Percentiles rank a stretch among this genome's conserved stretches.
Evolutionary conservation across 805 yeast genomes (phyloP).

Genomic region (Pichia scutulata): DNA sequence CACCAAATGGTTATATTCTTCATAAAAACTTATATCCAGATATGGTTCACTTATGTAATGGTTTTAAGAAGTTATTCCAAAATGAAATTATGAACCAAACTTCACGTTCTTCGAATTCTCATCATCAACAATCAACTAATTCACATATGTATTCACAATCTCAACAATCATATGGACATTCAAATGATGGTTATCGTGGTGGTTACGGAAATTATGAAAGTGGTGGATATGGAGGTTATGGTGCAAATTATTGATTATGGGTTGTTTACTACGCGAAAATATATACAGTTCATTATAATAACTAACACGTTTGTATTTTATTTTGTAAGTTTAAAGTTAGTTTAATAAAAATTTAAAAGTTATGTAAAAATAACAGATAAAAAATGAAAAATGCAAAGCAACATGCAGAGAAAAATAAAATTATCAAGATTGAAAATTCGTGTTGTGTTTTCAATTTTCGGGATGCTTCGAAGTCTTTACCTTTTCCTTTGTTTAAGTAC

Average conservation of each 20-base stretch:
- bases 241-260: neutral
- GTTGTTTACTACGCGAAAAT: neutral
- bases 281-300: neutral
- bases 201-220: conserved; percentile 11
- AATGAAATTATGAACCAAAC: conserved; percentile 21
- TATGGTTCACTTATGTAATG: conserved; percentile 83
- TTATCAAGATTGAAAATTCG: too few relatives aligned
- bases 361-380: neutral
- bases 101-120: neutral
- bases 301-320: neutral
- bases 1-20: conserved; percentile 77
- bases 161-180: neutral
- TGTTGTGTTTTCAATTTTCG: neutral
- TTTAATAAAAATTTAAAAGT: neutral
- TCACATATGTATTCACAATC: conserved; percentile 9
- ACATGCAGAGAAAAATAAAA: too few relatives aligned
- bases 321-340: neutral
- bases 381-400: neutral
- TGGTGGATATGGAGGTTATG: conserved; percentile 4
- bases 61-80: conserved; percentile 60
- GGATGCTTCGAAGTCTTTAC: neutral
- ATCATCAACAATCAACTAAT: neutral
- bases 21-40: conserved; percentile 81
- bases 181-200: conserved; percentile 7
- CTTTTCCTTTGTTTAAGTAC: neutral